Evolutionary conservation across 2,329 filamentous ascomycete genomes (phyloP), one percentile per base, ranked within the genome.

Genomic region (Penicillium decumbens): DNA sequence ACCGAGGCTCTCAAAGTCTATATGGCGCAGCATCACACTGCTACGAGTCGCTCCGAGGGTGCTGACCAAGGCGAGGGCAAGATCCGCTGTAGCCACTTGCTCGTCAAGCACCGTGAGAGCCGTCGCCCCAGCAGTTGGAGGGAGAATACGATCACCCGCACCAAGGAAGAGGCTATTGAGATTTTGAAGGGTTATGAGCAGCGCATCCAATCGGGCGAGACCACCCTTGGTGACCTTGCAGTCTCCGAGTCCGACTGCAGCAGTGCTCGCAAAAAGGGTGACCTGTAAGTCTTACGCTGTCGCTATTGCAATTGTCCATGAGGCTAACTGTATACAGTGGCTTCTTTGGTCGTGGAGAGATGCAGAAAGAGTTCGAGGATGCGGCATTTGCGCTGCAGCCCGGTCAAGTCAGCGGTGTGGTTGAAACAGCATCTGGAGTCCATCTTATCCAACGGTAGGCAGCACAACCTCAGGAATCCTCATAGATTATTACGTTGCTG

Each of bases 341-440:
- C 18, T 95, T 91, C 72, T 98, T 98, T 71, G 91, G 89, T 48
- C 84, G 81, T 63, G 89, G 90, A 25, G 92, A 97, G 65, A 98
- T 98, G 93, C 93, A 98, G 71, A 92, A 91, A 76, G 92, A 96
- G 73, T 98, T 98, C 66, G 93, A 98, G 74, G 89, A 96, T 49
- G 91, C 91, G 4, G 87, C 93, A 1, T 98, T 98, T 74, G 85
- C 81, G n/a, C 78, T 98, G 47, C 81, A 91, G 71, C 85, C 86
- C 2, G 91, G 90, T 29, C 82, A 96, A 72, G 83, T 97, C 65
- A 96, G 91, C 72, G 78, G 80, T 41, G 79, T 96, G 32, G 87
- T 97, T 10, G 88, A 95, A 72, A 96, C 93, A 33, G 91, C 90
- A 43, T 96, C 91, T 45, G 93, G 93, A 1, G 77, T 97, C 65